These are phyloP conservation scores for Vigna angularis DNA, from an alignment of 306 rosid species.

Conservation along the genomic window DNA sequence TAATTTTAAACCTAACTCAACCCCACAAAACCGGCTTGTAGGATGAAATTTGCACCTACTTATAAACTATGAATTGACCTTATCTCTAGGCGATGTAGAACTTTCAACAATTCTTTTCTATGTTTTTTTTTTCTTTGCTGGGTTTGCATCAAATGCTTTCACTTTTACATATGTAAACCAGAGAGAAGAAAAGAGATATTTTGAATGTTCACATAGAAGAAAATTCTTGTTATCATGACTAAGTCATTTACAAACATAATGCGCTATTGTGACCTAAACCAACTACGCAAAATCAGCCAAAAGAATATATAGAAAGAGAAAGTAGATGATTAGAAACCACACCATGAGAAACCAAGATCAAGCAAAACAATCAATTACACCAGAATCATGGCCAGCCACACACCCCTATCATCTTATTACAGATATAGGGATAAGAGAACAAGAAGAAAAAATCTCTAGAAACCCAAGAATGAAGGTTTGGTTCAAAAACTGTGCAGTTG, in stretches of 20 bases:
- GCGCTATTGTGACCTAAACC: slow-evolving; percentile 21
- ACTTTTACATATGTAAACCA: background rate
- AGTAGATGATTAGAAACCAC: slow-evolving; percentile 18
- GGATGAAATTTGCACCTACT: accelerated
- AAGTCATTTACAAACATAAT: slow-evolving; percentile 47
- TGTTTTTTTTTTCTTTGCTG: background rate
- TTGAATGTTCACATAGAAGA: slow-evolving; percentile 17
- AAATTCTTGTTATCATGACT: slow-evolving; percentile 29
- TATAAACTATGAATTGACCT: too few species aligned
- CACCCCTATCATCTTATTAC: slow-evolving; percentile 30
- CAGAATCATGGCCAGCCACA: slow-evolving; percentile 44
- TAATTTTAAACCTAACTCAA: too few species aligned
- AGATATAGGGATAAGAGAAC: slow-evolving; percentile 1
- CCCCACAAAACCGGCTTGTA: too few species aligned
- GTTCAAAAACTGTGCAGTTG: slow-evolving; percentile 93
- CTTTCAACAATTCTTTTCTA: background rate
- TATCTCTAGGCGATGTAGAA: accelerated
- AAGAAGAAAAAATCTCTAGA: slow-evolving; percentile 36
- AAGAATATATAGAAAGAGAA: slow-evolving; percentile 6
- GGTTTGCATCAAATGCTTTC: background rate
- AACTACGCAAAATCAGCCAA: slow-evolving; percentile 39
- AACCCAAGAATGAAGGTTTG: slow-evolving; percentile 40
- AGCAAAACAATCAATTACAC: slow-evolving; percentile 44
- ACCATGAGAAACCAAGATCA: slow-evolving; percentile 41
- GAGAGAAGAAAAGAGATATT: background rate